A percentile compares a stretch with the other conserved stretches of the same genome.
Evolutionary conservation across 169 alveolate species (phyloP).

Genomic region (Cryptosporidium canis): DNA sequence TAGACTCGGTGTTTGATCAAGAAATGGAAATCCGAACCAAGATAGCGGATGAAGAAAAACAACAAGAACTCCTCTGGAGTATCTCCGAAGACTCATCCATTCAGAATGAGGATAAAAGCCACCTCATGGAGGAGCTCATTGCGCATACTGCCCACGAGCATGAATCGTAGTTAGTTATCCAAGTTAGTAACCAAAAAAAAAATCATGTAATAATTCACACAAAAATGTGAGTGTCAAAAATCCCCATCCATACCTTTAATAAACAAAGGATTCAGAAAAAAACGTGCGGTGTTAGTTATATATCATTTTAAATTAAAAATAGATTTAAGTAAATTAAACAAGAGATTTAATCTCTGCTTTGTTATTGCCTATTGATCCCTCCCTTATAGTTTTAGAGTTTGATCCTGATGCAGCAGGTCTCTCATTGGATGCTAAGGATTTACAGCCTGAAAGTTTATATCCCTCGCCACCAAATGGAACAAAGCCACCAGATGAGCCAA

Average conservation of each 20-base stretch:
- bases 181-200: neutral
- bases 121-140: constrained; percentile 25
- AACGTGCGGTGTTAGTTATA: neutral
- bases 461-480: constrained; percentile 74
- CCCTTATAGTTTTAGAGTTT: neutral
- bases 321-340: neutral
- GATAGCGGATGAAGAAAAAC: constrained; percentile 20
- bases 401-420: constrained; percentile 26
- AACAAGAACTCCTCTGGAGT: constrained; percentile 56
- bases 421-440: neutral
- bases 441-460: constrained; percentile 37
- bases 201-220: neutral
- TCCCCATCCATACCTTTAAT: too few species aligned
- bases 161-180: neutral
- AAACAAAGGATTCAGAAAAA: neutral
- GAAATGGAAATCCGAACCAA: neutral
- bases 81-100: constrained; percentile 24
- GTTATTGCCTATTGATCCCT: neutral
- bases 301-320: neutral
- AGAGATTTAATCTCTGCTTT: constrained; percentile 14
- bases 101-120: constrained; percentile 29
- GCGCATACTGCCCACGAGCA: neutral
- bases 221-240: too few species aligned
- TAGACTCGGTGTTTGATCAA: constrained; percentile 10
- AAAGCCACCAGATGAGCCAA: constrained; percentile 34